Conservation (phyloP, 805 yeast genomes). For the Hanseniaspora hatyaiensis region DNA sequence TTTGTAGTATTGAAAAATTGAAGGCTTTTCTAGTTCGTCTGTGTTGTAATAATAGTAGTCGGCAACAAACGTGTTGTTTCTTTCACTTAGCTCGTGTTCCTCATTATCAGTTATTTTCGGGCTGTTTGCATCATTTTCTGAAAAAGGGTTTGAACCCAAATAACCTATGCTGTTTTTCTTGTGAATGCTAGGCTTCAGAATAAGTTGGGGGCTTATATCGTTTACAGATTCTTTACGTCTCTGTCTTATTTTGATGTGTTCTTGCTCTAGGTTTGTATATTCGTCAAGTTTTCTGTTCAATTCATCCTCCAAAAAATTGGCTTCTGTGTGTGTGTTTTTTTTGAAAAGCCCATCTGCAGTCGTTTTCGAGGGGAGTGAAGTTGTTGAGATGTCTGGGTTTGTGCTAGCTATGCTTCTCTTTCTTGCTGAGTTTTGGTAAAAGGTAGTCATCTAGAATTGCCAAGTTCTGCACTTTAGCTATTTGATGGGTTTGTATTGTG, state of each 20-base stretch:
- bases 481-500: too few species aligned
- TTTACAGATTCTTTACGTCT: constrained; percentile 3
- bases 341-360: neutral
- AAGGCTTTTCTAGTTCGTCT: neutral
- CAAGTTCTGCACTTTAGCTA: too few species aligned
- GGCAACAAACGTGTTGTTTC: neutral
- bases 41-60: neutral
- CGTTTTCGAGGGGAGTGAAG: neutral
- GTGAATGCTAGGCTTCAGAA: neutral
- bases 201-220: neutral
- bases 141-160: too few species aligned
- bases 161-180: too few species aligned
- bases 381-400: too few species aligned
- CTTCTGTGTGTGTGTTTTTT: neutral
- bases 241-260: neutral
- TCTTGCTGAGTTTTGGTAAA: too few species aligned
- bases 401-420: too few species aligned
- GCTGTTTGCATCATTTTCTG: too few species aligned
- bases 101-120: too few species aligned
- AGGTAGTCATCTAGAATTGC: too few species aligned
- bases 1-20: constrained; percentile 8
- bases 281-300: constrained; percentile 3
- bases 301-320: constrained; percentile 1
- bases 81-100: neutral
- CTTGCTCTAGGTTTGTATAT: constrained; percentile 5